Evolutionary conservation across 2,329 filamentous ascomycete species (phyloP).

Genomic region (Calonectria leucothoes): DNA sequence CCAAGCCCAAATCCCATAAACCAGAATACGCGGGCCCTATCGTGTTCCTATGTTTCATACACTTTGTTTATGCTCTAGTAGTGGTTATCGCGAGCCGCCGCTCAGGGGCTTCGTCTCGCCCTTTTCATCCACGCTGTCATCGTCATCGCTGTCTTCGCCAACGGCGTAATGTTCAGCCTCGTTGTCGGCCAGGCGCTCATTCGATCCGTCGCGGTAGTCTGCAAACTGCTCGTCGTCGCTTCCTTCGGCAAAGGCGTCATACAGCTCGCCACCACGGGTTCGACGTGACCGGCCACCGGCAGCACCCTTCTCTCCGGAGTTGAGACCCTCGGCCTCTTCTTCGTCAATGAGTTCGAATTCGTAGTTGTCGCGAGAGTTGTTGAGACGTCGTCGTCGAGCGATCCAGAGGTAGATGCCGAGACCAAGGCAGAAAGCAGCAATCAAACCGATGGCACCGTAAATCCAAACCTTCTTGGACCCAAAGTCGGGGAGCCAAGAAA

Average conservation of each 20-base stretch:
- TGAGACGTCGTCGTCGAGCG: constrained; percentile 81
- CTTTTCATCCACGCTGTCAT: constrained; percentile 41
- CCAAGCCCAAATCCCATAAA: constrained; percentile 16
- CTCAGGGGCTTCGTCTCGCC: constrained; percentile 40
- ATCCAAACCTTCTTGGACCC: constrained; percentile 95
- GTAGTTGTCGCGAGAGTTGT: constrained; percentile 83
- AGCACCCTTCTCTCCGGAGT: constrained; percentile 57
- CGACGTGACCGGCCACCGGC: constrained; percentile 59
- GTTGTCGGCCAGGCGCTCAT: constrained; percentile 44
- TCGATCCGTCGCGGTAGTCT: constrained; percentile 54
- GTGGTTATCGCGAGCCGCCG: constrained; percentile 23
- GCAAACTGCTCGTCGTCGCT: constrained; percentile 73
- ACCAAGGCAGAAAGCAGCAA: constrained; percentile 83
- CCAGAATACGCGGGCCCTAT: constrained; percentile 7
- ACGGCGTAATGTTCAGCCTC: constrained; percentile 62
- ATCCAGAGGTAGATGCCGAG: constrained; percentile 86
- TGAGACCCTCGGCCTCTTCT: constrained; percentile 74
- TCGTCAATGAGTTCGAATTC: constrained; percentile 95
- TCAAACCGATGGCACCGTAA: constrained; percentile 86
- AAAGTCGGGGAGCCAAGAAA: constrained; percentile 92
- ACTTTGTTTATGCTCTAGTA: not conserved
- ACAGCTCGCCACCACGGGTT: constrained; percentile 85
- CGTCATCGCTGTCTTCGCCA: constrained; percentile 56
- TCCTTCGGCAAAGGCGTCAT: constrained; percentile 96
- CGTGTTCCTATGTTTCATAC: constrained; percentile 16